These are phyloP conservation scores for Magnusiomyces ingens DNA, from an alignment of 1,139 yeast genomes.

Conservation along the genomic window DNA sequence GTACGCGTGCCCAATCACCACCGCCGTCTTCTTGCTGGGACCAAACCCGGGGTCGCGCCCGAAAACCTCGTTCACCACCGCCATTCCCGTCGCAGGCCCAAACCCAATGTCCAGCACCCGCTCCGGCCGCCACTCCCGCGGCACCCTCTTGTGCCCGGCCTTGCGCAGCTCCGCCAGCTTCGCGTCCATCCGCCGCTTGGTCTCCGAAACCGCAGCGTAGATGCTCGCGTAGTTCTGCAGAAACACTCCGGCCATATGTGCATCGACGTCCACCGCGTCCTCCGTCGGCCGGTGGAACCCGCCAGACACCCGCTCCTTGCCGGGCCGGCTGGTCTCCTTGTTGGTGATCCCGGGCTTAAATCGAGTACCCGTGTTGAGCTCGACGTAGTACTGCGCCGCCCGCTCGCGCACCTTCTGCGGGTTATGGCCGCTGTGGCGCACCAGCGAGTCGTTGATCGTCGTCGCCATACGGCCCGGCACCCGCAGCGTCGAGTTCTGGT, in stretches of 20 bases:
- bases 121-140: slow-evolving; percentile 49
- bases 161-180: background rate
- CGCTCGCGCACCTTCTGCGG: slow-evolving; percentile 26
- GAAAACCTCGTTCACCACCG: slow-evolving; percentile 79
- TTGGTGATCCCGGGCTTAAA: background rate
- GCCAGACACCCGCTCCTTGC: slow-evolving; percentile 9
- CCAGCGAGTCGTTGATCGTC: slow-evolving; percentile 19
- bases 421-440: slow-evolving; percentile 13
- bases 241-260: slow-evolving; percentile 78
- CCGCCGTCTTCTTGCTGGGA: slow-evolving; percentile 64
- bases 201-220: slow-evolving; percentile 59
- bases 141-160: background rate
- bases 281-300: slow-evolving; percentile 29
- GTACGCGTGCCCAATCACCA: slow-evolving; percentile 61
- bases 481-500: slow-evolving; percentile 11
- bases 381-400: slow-evolving; percentile 25
- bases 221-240: slow-evolving; percentile 75
- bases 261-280: slow-evolving; percentile 62
- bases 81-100: slow-evolving; percentile 91
- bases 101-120: slow-evolving; percentile 72
- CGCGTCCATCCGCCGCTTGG: slow-evolving; percentile 46
- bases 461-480: slow-evolving; percentile 20
- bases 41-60: slow-evolving; percentile 46
- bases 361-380: slow-evolving; percentile 17
- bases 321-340: background rate